Evolutionary conservation across 108 stramenopile species (phyloP).

Genomic region (Schizochytrium sp.): DNA sequence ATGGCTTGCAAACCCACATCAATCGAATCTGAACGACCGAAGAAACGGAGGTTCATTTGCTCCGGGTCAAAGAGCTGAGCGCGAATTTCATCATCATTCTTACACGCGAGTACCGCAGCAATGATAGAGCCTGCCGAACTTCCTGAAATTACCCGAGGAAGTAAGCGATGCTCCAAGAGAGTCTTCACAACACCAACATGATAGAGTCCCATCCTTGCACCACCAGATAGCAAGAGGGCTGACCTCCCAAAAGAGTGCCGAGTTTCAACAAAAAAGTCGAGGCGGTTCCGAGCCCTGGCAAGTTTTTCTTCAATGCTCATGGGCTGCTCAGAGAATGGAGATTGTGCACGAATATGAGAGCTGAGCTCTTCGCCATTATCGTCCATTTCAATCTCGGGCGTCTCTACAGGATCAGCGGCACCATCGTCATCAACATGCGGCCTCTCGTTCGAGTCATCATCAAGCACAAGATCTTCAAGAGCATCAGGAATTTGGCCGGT

Average conservation of each 20-base stretch:
- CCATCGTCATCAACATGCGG: not conserved
- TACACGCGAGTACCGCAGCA: constrained; percentile 90
- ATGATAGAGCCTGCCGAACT: constrained; percentile 94
- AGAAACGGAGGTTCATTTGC: constrained; percentile 84
- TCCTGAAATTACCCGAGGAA: constrained; percentile 97
- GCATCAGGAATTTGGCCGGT: constrained; percentile 22
- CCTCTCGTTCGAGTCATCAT: not conserved
- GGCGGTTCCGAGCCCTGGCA: constrained; percentile 63
- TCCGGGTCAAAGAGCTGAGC: constrained; percentile 83
- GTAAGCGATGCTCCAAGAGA: constrained; percentile 86
- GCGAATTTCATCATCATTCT: constrained; percentile 91
- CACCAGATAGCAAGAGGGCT: constrained; percentile 91
- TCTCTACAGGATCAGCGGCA: not conserved
- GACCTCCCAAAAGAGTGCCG: constrained; percentile 96
- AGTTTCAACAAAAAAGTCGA: constrained; percentile 99
- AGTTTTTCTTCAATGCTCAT: constrained; percentile 50
- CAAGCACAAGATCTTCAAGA: constrained; percentile 15
- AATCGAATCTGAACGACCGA: constrained; percentile 67
- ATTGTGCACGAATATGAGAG: not conserved
- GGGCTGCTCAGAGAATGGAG: not conserved
- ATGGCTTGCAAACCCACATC: constrained; percentile 31
- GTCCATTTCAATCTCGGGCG: not conserved
- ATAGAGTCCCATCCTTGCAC: constrained; percentile 94
- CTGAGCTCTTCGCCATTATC: not conserved
- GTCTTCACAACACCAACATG: constrained; percentile 96